Percentiles rank a stretch among this genome's conserved stretches.
These are phyloP conservation scores for Taphrina communis DNA, from an alignment of 1,139 yeast genomes.

Conservation along the genomic window DNA sequence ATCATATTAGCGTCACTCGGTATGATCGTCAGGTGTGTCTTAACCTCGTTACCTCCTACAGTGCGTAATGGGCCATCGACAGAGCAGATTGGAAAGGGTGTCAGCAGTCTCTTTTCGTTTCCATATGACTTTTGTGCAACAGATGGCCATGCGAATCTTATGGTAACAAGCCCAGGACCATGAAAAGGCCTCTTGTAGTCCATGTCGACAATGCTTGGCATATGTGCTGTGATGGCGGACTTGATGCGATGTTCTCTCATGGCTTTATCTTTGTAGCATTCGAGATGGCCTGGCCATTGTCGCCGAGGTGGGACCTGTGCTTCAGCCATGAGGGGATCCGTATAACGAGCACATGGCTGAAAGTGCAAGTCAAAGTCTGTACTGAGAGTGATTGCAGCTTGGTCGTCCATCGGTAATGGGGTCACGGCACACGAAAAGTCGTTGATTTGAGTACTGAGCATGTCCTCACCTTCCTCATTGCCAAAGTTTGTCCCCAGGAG, in stretches of 20 bases:
- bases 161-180: not conserved
- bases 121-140: slow-evolving; percentile 43
- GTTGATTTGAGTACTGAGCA: not conserved
- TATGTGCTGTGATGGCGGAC: slow-evolving; percentile 13
- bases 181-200: not conserved
- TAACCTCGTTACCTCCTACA: slow-evolving; percentile 7
- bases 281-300: slow-evolving; percentile 23
- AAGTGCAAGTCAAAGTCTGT: slow-evolving; percentile 1
- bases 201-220: not conserved
- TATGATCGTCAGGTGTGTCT: slow-evolving; percentile 33
- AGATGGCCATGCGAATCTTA: slow-evolving; percentile 26
- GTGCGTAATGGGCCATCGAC: slow-evolving; percentile 8
- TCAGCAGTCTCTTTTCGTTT: slow-evolving; percentile 41
- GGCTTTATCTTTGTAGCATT: slow-evolving; percentile 2
- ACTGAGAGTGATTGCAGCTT: not conserved
- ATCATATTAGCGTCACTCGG: slow-evolving; percentile 20
- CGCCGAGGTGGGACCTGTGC: slow-evolving; percentile 20
- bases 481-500: slow-evolving; percentile 17
- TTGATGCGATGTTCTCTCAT: slow-evolving; percentile 14
- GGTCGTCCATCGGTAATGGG: not conserved
- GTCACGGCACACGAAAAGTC: slow-evolving; percentile 5
- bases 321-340: not conserved
- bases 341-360: not conserved
- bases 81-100: slow-evolving; percentile 39
- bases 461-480: slow-evolving; percentile 3